Conservation (phyloP, 768 basidiomycete species). For the Xerocomus brunneocitrinus region DNA sequence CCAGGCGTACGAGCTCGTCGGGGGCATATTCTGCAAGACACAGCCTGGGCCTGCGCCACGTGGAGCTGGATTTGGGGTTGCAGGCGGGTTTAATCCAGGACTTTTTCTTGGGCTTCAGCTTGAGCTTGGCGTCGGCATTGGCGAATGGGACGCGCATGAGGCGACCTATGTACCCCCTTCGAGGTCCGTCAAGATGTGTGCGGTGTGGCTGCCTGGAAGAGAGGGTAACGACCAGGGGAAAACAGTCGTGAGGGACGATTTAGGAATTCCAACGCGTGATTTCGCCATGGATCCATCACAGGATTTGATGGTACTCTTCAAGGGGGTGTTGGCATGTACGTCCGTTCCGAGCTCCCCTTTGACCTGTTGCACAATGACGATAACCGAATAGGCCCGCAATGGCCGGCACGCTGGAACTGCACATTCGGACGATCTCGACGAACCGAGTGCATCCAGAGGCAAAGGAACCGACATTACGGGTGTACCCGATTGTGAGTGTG, state of each 20-base stretch:
- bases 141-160: not conserved
- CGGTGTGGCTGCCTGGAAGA: conserved; percentile 19
- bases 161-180: not conserved
- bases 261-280: conserved; percentile 45
- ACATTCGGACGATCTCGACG: conserved; percentile 42
- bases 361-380: not conserved
- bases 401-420: conserved; percentile 30
- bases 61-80: not conserved
- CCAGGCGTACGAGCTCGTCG: conserved; percentile 58
- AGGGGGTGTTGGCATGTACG: conserved; percentile 18
- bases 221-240: not conserved
- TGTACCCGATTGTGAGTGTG: conserved; percentile 25
- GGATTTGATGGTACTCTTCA: conserved; percentile 48
- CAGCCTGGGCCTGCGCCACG: conserved; percentile 1
- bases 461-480: conserved; percentile 22
- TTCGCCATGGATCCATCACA: conserved; percentile 67
- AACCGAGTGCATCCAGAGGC: conserved; percentile 43
- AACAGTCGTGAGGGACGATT: conserved; percentile 27
- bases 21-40: conserved; percentile 51
- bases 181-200: conserved; percentile 1
- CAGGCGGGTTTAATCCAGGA: not conserved
- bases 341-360: not conserved
- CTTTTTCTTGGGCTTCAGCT: not conserved
- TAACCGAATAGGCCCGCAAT: conserved; percentile 1
- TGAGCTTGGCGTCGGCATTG: not conserved